Evolutionary conservation across 225 moss, liverwort and hornwort species (phyloP).

Genomic region (Polytrichum formosum): DNA sequence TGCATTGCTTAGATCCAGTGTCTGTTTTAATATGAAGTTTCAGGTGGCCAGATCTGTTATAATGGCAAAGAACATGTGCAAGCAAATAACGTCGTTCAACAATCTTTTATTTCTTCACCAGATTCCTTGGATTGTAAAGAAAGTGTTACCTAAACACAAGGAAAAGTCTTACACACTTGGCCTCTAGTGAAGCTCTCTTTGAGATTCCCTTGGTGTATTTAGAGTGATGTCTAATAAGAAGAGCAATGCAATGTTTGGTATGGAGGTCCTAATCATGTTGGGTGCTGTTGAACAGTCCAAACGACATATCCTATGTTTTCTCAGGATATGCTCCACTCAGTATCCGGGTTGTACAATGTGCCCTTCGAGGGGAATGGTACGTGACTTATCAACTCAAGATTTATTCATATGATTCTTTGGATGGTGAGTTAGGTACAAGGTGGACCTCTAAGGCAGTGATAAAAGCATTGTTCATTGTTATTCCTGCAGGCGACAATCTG

Average conservation of each 20-base stretch:
- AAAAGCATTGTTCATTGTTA: slow-evolving; percentile 1
- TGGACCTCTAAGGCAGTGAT: not conserved
- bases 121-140: no score
- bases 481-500: slow-evolving; percentile 50
- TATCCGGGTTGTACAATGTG: slow-evolving; percentile 88
- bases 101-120: no score
- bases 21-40: slow-evolving; percentile 3
- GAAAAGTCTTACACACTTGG: no score
- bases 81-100: no score
- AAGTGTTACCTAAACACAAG: no score
- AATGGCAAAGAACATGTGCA: not conserved
- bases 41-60: slow-evolving; percentile 4
- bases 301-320: slow-evolving; percentile 89
- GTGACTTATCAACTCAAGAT: slow-evolving; percentile 9
- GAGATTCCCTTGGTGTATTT: no score
- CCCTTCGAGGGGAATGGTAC: slow-evolving; percentile 91
- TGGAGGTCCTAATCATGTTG: not conserved
- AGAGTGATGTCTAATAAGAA: no score
- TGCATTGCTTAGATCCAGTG: not conserved
- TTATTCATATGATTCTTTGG: not conserved
- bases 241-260: no score
- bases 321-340: slow-evolving; percentile 99
- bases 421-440: not conserved
- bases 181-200: no score
- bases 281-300: slow-evolving; percentile 66